Conservation (phyloP, 1,284 basidiomycete species). For the Ganoderma resinaceum region DNA sequence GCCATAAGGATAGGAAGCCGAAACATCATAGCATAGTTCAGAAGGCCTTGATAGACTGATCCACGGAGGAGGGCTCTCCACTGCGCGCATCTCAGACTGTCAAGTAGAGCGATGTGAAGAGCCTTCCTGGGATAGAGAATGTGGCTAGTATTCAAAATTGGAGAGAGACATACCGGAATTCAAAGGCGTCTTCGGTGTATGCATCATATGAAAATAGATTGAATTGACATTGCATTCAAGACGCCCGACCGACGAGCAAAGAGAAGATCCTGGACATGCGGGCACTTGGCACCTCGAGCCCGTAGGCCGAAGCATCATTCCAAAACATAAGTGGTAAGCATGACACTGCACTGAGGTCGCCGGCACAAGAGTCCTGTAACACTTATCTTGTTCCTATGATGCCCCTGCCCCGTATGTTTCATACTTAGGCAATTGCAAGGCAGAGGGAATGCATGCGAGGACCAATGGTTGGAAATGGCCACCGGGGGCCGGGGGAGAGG, state of each 20-base stretch:
- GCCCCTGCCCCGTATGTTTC: background rate
- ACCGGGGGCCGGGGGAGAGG: background rate
- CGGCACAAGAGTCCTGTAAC: background rate
- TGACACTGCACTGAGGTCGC: background rate
- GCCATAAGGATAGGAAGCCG: background rate
- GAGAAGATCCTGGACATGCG: background rate
- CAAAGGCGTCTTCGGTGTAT: background rate
- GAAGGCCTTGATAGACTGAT: constrained; percentile 1
- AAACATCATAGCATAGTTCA: background rate
- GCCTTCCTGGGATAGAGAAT: background rate
- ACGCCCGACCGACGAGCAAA: background rate
- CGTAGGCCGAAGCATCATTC: background rate
- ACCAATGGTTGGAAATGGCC: background rate
- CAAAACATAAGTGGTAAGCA: background rate
- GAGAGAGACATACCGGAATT: background rate
- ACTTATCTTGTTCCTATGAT: background rate
- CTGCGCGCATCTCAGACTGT: constrained; percentile 2
- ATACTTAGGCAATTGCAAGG: background rate
- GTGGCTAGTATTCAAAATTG: background rate
- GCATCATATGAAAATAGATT: background rate
- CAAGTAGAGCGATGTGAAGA: constrained; percentile 3
- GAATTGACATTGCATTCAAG: background rate
- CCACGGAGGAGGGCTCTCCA: background rate
- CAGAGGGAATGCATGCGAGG: background rate
- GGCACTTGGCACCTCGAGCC: background rate